Base-by-base conservation (phyloP, 208 protist species). In the Herpetomonas samuelpessoai region DNA sequence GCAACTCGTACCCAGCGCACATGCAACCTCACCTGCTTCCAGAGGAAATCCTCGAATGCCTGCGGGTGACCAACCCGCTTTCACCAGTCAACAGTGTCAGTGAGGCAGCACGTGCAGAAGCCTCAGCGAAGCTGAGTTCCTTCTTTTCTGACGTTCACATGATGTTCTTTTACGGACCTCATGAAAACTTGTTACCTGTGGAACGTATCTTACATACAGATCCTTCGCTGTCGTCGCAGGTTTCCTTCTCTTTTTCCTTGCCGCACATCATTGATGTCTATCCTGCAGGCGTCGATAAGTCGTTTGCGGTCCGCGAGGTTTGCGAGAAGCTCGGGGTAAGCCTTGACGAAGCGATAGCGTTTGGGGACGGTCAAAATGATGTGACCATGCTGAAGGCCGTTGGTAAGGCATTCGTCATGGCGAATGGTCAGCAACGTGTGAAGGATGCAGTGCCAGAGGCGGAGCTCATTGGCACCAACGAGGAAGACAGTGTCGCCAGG, bases 331-430 rank as follows among this genome's bases (percentile, higher is more conserved):
- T 91, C 19, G 58, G 63, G 19, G 57, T 92, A 9, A 12, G 30
- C 4, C 25, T 55, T 0, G 46, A 52, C 0, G 67, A 86, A n/a
- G 63, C 65, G 1, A 62, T 77, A n/a, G 81, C 86, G 3, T 88
- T 92, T 65, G 86, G 86, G 14, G 79, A 86, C 49, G 79, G 79
- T 25, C 86, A 87, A 79, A 92, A 89, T 59, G 84, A 91, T 41
- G 12, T 68, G 1, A 39, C 63, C 9, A 86, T 91, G 84, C 70
- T 91, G 39, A 27, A 41, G 2, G 53, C 45, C 0, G 84, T 70
- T 0, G 84, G 84, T 0, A 60, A 77, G 22, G 70, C 69, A 0
- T 91, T 72, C 48, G 55, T 91, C 3, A 91, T 91, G 84, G 54
- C 55, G 19, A 91, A 91, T 50, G 82, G 70, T 2, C 50, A 62